These are phyloP conservation scores for Moelleriella libera DNA, from an alignment of 2,329 filamentous ascomycete species.

Conservation along the genomic window DNA sequence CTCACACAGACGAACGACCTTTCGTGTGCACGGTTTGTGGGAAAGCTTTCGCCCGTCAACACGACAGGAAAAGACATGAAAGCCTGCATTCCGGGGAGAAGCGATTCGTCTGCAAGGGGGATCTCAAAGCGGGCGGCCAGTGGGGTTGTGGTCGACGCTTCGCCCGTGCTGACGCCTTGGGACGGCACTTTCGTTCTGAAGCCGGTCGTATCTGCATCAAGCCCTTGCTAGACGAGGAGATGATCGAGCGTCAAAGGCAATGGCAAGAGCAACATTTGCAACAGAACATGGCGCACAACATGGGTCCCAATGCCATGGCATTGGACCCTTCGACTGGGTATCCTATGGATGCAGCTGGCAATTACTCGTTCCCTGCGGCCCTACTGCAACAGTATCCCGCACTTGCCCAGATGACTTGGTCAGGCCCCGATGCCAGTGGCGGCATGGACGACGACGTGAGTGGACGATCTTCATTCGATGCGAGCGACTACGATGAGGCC, in stretches of 20 bases:
- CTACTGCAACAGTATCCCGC: slow-evolving; percentile 86
- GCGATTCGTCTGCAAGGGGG: slow-evolving; percentile 93
- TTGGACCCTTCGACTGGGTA: slow-evolving; percentile 46
- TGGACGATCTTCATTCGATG: slow-evolving; percentile 69
- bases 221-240: slow-evolving; percentile 90
- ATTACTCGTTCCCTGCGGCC: slow-evolving; percentile 69
- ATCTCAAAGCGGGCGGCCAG: slow-evolving; percentile 65
- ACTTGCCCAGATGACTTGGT: slow-evolving; percentile 82
- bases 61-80: slow-evolving; percentile 94
- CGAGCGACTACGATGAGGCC: slow-evolving; percentile 61
- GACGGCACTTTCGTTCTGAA: slow-evolving; percentile 88
- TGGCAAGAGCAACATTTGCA: slow-evolving; percentile 61
- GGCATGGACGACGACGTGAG: slow-evolving; percentile 64
- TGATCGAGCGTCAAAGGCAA: slow-evolving; percentile 61
- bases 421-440: slow-evolving; percentile 47
- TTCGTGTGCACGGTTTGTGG: slow-evolving; percentile 96
- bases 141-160: slow-evolving; percentile 94
- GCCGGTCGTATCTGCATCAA: slow-evolving; percentile 94
- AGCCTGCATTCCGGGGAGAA: slow-evolving; percentile 94
- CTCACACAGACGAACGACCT: slow-evolving; percentile 91
- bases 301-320: slow-evolving; percentile 40
- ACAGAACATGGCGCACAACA: slow-evolving; percentile 49
- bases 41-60: slow-evolving; percentile 93
- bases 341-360: slow-evolving; percentile 39
- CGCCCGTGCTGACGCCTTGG: slow-evolving; percentile 86